These are phyloP conservation scores for Phytophthora hybrid DNA, from an alignment of 352 stramenopile species.

Conservation along the genomic window DNA sequence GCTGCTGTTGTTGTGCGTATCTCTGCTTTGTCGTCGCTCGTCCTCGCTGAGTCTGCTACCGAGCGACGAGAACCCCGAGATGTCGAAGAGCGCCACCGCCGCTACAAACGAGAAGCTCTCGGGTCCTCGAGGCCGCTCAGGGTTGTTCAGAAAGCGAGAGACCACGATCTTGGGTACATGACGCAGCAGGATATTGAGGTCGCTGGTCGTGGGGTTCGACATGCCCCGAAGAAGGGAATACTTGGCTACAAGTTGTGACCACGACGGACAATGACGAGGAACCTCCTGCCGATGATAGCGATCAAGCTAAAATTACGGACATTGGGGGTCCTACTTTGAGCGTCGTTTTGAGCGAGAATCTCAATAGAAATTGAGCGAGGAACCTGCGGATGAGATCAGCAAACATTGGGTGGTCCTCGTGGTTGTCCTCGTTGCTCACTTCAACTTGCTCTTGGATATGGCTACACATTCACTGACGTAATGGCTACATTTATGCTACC, in stretches of 20 bases:
- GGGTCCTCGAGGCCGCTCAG: constrained; percentile 55
- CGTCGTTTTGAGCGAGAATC: background rate
- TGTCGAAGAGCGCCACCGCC: constrained; percentile 86
- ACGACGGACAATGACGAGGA: background rate
- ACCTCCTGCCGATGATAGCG: constrained; percentile 1
- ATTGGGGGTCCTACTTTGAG: background rate
- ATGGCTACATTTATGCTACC: constrained; percentile 23
- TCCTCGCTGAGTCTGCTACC: constrained; percentile 77
- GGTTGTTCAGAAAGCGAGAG: constrained; percentile 60
- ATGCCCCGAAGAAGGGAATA: constrained; percentile 1
- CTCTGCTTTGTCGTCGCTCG: constrained; percentile 54
- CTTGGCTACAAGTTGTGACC: background rate
- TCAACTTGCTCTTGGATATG: constrained; percentile 5
- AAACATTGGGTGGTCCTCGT: background rate
- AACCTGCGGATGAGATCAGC: background rate
- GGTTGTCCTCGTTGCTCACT: too few relatives aligned
- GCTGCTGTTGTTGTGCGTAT: constrained; percentile 13
- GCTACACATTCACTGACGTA: background rate
- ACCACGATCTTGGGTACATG: constrained; percentile 84
- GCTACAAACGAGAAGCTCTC: constrained; percentile 60
- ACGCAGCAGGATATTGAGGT: constrained; percentile 69
- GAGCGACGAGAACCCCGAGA: constrained; percentile 88
- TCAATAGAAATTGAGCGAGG: background rate
- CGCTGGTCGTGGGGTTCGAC: constrained; percentile 52
- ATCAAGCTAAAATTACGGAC: constrained; percentile 25